These are phyloP conservation scores for Cyclotella atomus DNA, from an alignment of 108 stramenopile species.

Conservation along the genomic window DNA sequence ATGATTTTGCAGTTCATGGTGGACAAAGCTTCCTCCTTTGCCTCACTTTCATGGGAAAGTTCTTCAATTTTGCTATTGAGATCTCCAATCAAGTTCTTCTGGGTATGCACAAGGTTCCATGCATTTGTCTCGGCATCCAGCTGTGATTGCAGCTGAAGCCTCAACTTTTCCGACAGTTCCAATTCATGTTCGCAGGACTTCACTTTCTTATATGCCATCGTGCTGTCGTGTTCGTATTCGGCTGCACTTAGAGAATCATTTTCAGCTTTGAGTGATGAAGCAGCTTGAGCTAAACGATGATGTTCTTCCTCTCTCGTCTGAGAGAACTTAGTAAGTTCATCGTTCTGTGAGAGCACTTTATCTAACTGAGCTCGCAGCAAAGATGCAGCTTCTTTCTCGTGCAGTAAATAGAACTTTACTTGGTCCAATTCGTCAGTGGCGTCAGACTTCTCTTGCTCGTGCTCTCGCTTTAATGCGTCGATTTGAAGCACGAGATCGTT, in stretches of 20 bases:
- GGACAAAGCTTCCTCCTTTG: not conserved
- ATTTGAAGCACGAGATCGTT: not conserved
- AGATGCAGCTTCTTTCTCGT: constrained; percentile 12
- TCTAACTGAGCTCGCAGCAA: not conserved
- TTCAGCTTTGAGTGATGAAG: not conserved
- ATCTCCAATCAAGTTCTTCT: not conserved
- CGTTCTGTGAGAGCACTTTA: not conserved
- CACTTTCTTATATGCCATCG: not conserved
- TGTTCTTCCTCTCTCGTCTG: not conserved
- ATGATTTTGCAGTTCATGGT: not conserved
- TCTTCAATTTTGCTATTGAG: not conserved
- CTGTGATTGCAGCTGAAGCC: not conserved
- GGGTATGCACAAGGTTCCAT: not conserved
- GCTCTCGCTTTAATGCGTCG: not conserved
- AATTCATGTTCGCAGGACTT: not conserved
- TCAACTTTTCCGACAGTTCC: not conserved
- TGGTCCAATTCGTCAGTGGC: not conserved
- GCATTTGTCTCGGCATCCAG: not conserved
- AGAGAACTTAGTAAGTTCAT: not conserved
- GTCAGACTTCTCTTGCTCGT: not conserved
- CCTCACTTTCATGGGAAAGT: not conserved
- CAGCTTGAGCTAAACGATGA: not conserved
- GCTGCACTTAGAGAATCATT: too few species aligned
- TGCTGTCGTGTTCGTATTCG: too few species aligned
- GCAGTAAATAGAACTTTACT: not conserved